Conservation (phyloP, 1,139 yeast species). For the Protomyces pachydermus region DNA sequence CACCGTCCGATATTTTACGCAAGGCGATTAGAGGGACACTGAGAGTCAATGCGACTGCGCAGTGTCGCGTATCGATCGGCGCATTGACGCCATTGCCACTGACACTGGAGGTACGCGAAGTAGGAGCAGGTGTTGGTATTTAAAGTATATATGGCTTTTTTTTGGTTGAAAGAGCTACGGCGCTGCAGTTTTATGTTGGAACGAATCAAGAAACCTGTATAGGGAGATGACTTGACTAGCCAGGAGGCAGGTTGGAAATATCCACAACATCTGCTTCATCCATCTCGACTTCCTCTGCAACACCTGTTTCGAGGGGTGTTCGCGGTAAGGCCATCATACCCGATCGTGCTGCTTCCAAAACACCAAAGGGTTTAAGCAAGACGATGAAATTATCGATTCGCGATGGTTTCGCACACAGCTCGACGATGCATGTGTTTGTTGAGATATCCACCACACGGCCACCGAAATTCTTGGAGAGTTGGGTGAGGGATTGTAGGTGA, state of each 20-base stretch:
- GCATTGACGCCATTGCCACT: constrained; percentile 3
- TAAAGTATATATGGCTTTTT: background rate
- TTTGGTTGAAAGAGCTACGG: background rate
- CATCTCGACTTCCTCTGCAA: constrained; percentile 48
- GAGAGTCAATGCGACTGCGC: constrained; percentile 19
- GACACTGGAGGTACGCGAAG: background rate
- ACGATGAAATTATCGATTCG: constrained; percentile 81
- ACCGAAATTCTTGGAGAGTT: constrained; percentile 79
- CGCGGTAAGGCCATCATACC: constrained; percentile 99
- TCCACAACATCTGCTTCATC: constrained; percentile 59
- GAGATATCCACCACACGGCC: constrained; percentile 89
- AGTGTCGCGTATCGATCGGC: constrained; percentile 9
- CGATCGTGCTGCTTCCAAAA: constrained; percentile 90
- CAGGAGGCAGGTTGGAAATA: constrained; percentile 68
- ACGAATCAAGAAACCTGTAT: background rate
- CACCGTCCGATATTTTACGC: constrained; percentile 17
- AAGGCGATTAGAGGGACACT: constrained; percentile 16
- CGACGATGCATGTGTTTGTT: constrained; percentile 90
- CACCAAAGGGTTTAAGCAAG: constrained; percentile 90
- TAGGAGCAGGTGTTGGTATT: constrained; percentile 19
- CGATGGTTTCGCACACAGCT: constrained; percentile 88
- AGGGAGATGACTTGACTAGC: constrained; percentile 45
- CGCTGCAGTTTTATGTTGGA: background rate
- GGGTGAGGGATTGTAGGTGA: constrained; percentile 78
- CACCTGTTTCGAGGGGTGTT: constrained; percentile 66